Base-by-base conservation (phyloP, 1,139 yeast species). In the Suhomyces ambrosiae region DNA sequence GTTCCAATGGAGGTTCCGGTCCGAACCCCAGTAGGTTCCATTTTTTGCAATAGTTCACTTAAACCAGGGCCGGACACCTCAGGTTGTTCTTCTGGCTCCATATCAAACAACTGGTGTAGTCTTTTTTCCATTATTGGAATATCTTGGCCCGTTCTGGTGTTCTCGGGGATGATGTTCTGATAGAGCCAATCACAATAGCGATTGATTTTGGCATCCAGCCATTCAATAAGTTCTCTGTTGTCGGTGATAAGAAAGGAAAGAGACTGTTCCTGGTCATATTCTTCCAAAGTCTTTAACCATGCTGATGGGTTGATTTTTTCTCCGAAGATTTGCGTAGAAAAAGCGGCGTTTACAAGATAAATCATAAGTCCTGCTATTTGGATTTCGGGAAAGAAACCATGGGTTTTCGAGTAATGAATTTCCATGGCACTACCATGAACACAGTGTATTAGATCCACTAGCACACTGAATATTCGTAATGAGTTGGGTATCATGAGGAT, bases 171-270 rank as follows among this genome's bases (percentile, higher is more conserved):
- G 16, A 70, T 43, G 26, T 61, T 56, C 5, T 60, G 60, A 39
- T 63, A 58, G 22, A 74, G 59, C 67, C 75, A 71, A 21, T 68
- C 60, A 31, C 73, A 60, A 49, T 74, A 76, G 16, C 57, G 50
- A 11, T 60, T 58, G 7, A 68, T 60, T 39, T 73, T 63, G 1
- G 52, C 52, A 23, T 66, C 67, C 10, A 65, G 57, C 76, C 80
- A 73, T 11, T 54, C 49, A 3, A 65, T 41, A 13, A 77, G 42
- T 11, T 63, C 64, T 6, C 39, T 46, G 12, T 57, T 51, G 26
- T 53, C 48, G 15, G 56, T 49, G 18, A 43, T 46, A 2, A 56
- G 47, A 25, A 46, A 38, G 44, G 49, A 42, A 43, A 50, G 40
- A 41, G 60, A 47, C 47, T 54, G 37, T 31, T 52, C 43, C 33